Conservation (phyloP, 768 basidiomycete genomes). For the Phaffia australis region DNA sequence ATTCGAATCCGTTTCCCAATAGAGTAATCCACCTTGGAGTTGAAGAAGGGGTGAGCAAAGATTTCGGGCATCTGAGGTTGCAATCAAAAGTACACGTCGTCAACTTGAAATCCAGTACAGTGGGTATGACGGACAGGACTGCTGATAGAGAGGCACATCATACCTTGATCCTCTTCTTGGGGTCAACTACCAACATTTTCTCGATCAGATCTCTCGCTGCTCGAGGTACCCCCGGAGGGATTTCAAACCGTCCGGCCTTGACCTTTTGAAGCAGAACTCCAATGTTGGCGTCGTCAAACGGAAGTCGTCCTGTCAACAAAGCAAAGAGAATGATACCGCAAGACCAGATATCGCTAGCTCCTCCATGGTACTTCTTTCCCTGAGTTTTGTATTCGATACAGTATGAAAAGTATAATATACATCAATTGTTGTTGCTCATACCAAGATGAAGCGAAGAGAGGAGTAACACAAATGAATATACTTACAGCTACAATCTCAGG, state of each 20-base stretch:
- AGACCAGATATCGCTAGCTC: constrained; percentile 66
- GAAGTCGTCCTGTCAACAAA: constrained; percentile 79
- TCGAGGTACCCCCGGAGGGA: constrained; percentile 70
- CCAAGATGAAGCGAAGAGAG: neutral
- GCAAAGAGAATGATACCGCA: constrained; percentile 84
- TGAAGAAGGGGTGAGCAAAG: constrained; percentile 69
- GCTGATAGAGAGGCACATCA: constrained; percentile 32
- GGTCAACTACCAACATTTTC: constrained; percentile 82
- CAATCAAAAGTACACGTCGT: neutral
- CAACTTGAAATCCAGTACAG: neutral
- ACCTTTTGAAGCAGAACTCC: constrained; percentile 65
- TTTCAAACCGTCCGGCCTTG: constrained; percentile 70
- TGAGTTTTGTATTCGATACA: constrained; percentile 49
- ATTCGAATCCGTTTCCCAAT: constrained; percentile 31
- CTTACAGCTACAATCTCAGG: neutral
- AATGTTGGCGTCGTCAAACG: constrained; percentile 56
- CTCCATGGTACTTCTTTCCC: constrained; percentile 74
- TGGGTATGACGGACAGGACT: neutral
- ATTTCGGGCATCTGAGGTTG: constrained; percentile 67
- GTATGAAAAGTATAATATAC: constrained; percentile 67
- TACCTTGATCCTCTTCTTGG: constrained; percentile 67
- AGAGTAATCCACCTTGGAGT: constrained; percentile 28
- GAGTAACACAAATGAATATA: constrained; percentile 6
- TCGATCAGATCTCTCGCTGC: constrained; percentile 70
- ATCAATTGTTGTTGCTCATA: neutral